Conservation (phyloP, 2,329 filamentous ascomycete genomes). For the Phialophora expanda region DNA sequence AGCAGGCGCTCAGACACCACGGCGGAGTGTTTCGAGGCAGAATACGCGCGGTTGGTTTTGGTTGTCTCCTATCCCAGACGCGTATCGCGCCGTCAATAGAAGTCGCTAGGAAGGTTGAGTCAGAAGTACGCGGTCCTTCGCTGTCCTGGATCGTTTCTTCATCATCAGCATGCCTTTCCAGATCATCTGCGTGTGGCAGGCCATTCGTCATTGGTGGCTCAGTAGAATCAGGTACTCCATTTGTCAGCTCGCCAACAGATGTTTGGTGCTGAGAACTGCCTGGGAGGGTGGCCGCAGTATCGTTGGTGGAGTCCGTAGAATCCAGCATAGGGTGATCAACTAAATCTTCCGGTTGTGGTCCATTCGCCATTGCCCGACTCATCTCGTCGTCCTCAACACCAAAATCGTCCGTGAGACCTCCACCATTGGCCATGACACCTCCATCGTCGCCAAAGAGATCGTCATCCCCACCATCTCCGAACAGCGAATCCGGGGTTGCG, state of each 20-base stretch:
- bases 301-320: conserved; percentile 17
- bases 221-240: conserved; percentile 33
- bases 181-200: conserved; percentile 50
- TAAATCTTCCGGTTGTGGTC: conserved; percentile 58
- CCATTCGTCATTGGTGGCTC: conserved; percentile 47
- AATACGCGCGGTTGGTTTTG: conserved; percentile 78
- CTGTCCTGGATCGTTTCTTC: conserved; percentile 60
- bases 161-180: conserved; percentile 41
- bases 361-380: conserved; percentile 71
- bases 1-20: conserved; percentile 97
- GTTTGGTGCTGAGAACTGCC: conserved; percentile 23
- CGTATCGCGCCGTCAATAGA: conserved; percentile 57
- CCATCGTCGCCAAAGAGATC: conserved; percentile 88
- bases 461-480: conserved; percentile 76
- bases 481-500: conserved; percentile 78
- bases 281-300: conserved; percentile 3
- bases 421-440: conserved; percentile 53
- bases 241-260: conserved; percentile 29
- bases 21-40: conserved; percentile 77
- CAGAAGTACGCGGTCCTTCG: conserved; percentile 57
- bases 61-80: conserved; percentile 64
- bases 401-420: conserved; percentile 64
- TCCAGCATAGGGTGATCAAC: conserved; percentile 32
- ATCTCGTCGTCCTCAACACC: conserved; percentile 87
- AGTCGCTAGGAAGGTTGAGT: conserved; percentile 84